These are phyloP conservation scores for Graphilbum fragrans DNA, from an alignment of 2,329 filamentous ascomycete species.

Conservation along the genomic window DNA sequence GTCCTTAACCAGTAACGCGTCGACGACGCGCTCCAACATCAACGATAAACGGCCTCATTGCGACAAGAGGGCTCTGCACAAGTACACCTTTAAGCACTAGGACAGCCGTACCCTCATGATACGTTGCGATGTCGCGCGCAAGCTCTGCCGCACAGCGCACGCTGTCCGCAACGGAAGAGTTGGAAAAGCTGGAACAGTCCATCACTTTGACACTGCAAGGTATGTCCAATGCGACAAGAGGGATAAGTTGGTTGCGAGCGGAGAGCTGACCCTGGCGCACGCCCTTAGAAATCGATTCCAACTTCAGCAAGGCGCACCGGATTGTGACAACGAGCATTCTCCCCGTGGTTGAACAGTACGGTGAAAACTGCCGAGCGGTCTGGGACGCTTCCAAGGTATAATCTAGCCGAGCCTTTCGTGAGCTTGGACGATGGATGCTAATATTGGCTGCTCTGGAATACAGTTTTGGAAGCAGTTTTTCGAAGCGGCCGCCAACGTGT, in stretches of 20 bases:
- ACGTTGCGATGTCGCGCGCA: neutral
- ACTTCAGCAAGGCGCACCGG: constrained; percentile 91
- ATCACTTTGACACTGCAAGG: constrained; percentile 94
- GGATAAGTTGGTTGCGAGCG: neutral
- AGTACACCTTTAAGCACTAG: neutral
- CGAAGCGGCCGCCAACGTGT: constrained; percentile 94
- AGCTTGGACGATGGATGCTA: no score
- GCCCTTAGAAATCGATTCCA: constrained; percentile 81
- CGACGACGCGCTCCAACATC: neutral
- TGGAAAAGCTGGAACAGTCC: constrained; percentile 91
- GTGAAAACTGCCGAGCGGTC: constrained; percentile 81
- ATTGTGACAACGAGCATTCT: constrained; percentile 92
- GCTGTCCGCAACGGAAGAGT: constrained; percentile 81
- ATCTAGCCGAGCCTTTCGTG: no score
- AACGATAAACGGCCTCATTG: neutral
- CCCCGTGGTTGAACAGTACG: constrained; percentile 89
- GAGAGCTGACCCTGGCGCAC: neutral
- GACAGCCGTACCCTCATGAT: no score
- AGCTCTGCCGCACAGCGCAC: constrained; percentile 27
- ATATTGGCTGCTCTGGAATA: neutral
- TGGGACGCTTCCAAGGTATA: constrained; percentile 96
- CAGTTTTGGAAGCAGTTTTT: constrained; percentile 99
- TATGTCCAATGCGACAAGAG: constrained; percentile 18
- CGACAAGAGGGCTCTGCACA: no score
- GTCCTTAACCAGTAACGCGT: neutral